phyloP scores from a whole-genome alignment of 371 early-diverging fungal species.

The Mortierella sp. region DNA sequence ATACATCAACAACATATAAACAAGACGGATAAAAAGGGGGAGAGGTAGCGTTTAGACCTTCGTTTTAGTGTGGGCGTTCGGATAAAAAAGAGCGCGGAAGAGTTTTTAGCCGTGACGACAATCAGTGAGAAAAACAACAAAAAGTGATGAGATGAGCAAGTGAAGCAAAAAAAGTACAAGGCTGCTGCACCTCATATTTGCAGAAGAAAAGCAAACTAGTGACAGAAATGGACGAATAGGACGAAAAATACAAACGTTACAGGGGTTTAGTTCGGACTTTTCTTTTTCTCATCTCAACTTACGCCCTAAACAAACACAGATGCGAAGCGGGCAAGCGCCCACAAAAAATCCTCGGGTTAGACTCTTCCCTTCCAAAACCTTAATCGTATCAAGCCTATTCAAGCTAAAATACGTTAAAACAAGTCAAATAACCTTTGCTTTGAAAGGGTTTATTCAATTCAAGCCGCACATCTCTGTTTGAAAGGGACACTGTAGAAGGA shows the following conservation, averaged over 20 bases:
- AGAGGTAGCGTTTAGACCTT: not conserved
- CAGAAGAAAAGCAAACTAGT: not conserved
- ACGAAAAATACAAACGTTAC: not conserved
- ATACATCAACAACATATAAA: not conserved
- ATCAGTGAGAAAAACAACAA: not conserved
- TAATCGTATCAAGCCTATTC: no score
- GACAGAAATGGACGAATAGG: not conserved
- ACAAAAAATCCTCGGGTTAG: no score
- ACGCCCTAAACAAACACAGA: not conserved
- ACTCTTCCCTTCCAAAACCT: no score
- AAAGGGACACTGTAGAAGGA: no score
- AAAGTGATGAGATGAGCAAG: not conserved
- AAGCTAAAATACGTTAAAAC: no score
- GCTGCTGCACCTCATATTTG: no score
- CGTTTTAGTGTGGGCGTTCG: conserved; percentile 3
- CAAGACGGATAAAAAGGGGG: not conserved
- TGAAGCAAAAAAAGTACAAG: not conserved
- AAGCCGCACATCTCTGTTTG: no score
- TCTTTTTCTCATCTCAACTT: no score
- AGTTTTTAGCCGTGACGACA: conserved; percentile 4
- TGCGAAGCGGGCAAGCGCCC: not conserved
- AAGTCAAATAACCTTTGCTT: no score
- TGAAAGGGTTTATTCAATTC: no score
- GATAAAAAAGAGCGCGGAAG: conserved; percentile 4
- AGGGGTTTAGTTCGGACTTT: not conserved